phyloP scores from a whole-genome alignment of 2,329 filamentous ascomycete species.

The Botryosphaeria dothidea region DNA sequence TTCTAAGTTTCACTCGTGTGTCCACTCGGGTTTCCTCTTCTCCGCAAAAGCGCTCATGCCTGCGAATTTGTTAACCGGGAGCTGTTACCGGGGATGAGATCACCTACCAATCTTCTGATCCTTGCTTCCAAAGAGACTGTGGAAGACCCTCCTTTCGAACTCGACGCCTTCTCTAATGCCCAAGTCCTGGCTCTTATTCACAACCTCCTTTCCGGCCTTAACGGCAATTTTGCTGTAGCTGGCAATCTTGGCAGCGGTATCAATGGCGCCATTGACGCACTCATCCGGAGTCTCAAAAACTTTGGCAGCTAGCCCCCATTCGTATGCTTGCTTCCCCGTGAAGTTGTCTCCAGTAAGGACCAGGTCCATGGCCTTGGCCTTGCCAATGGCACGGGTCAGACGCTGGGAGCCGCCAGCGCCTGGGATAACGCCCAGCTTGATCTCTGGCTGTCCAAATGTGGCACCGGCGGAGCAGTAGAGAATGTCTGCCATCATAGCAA shows the following conservation, averaged over 20 bases:
- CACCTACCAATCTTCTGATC: constrained; percentile 89
- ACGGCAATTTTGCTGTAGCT: constrained; percentile 83
- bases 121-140: constrained; percentile 86
- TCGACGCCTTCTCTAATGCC: constrained; percentile 87
- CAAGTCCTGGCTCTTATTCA: constrained; percentile 97
- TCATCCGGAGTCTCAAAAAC: constrained; percentile 79
- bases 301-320: constrained; percentile 87
- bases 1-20: constrained; percentile 63
- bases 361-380: constrained; percentile 47
- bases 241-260: constrained; percentile 87
- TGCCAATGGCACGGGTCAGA: constrained; percentile 67
- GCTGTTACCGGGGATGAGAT: background rate
- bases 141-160: constrained; percentile 91
- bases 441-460: constrained; percentile 95
- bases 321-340: constrained; percentile 77
- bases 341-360: constrained; percentile 64
- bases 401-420: constrained; percentile 91
- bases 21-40: constrained; percentile 93
- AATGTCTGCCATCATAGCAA: constrained; percentile 96
- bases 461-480: constrained; percentile 84
- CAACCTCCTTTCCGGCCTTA: constrained; percentile 92
- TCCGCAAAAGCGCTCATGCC: constrained; percentile 90
- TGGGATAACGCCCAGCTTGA: constrained; percentile 90
- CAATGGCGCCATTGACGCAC: constrained; percentile 76
- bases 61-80: constrained; percentile 25